Percentiles rank a stretch among this genome's conserved stretches.
These are phyloP conservation scores for Fusarium transvaalense DNA, from an alignment of 2,329 filamentous ascomycete species.

Conservation along the genomic window DNA sequence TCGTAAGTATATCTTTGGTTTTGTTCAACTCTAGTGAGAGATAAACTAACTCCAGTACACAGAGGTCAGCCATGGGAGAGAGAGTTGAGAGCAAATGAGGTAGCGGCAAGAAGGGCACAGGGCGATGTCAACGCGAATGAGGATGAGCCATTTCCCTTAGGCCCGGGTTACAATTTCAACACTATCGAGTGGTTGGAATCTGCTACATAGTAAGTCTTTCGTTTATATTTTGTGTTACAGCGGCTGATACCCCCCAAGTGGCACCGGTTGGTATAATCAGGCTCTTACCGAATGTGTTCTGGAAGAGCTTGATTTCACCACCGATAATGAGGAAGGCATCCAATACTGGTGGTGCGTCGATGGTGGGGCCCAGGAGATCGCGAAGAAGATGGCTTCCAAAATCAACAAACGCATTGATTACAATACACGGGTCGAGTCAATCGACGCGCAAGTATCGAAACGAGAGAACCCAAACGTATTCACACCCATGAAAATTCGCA, in stretches of 20 bases:
- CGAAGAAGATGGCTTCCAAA: slow-evolving; percentile 10
- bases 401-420: neutral
- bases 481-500: neutral
- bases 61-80: too few relatives aligned
- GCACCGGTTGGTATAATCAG: slow-evolving; percentile 24
- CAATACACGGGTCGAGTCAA: neutral
- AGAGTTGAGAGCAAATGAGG: too few relatives aligned
- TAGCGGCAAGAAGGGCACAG: too few relatives aligned
- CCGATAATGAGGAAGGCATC: neutral
- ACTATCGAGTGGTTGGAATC: slow-evolving; percentile 28
- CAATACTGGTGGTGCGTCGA: slow-evolving; percentile 22
- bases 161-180: slow-evolving; percentile 7
- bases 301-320: slow-evolving; percentile 13
- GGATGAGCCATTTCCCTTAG: neutral
- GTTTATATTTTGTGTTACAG: too few relatives aligned
- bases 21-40: too few relatives aligned
- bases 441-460: neutral
- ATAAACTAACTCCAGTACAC: too few relatives aligned
- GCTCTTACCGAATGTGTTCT: slow-evolving; percentile 17
- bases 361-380: slow-evolving; percentile 13
- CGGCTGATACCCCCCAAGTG: too few relatives aligned
- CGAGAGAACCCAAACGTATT: neutral
- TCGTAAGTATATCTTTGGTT: slow-evolving; percentile 31
- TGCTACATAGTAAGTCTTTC: neutral
- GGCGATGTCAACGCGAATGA: too few relatives aligned